phyloP scores from a whole-genome alignment of 176 grass and related monocot genomes.

The Puccinellia tenuiflora region DNA sequence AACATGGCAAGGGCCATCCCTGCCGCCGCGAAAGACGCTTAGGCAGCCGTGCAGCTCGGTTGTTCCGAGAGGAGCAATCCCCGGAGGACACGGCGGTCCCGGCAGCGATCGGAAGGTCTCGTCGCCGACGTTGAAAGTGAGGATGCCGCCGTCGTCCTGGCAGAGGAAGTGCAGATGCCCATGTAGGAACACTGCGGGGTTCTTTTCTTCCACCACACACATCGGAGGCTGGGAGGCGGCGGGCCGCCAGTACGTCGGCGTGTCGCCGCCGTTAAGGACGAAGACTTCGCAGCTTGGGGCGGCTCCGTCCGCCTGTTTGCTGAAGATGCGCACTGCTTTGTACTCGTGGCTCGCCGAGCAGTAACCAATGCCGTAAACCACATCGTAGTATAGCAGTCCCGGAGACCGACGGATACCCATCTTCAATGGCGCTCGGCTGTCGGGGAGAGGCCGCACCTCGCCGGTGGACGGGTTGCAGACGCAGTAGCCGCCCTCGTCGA shows the following conservation, averaged over 20 bases:
- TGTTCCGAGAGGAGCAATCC: neutral
- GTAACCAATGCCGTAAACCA: neutral
- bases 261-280: neutral
- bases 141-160: neutral
- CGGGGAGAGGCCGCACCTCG: neutral
- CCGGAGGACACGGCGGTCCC: neutral
- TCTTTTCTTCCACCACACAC: neutral
- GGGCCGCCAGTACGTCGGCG: neutral
- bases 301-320: neutral
- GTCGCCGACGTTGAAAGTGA: neutral
- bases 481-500: neutral
- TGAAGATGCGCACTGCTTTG: neutral
- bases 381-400: neutral
- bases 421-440: neutral
- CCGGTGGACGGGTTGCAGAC: neutral
- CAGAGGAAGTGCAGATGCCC: neutral
- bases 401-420: neutral
- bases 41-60: neutral
- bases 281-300: neutral
- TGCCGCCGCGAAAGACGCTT: neutral
- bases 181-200: neutral
- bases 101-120: neutral
- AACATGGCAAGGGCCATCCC: neutral
- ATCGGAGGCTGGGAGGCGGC: neutral
- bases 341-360: neutral